phyloP scores from a whole-genome alignment of 2,329 filamentous ascomycete genomes.

The Alternaria hordeiaustralica region DNA sequence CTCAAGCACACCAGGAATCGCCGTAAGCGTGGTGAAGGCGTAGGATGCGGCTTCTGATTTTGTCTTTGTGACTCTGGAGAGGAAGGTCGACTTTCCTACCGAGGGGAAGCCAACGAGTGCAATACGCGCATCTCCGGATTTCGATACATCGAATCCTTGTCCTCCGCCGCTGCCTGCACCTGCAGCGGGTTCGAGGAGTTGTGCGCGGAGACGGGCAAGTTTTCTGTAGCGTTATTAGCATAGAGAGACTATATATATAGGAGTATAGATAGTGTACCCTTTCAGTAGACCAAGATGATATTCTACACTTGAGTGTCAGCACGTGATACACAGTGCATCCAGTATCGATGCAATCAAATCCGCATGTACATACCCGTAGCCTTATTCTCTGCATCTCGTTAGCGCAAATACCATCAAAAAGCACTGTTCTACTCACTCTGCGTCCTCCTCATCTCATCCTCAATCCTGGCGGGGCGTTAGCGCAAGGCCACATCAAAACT shows the following conservation, averaged over 20 bases:
- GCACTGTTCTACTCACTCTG: conserved; percentile 71
- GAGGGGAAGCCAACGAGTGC: conserved; percentile 98
- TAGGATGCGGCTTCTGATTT: conserved; percentile 96
- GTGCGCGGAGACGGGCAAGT: conserved; percentile 90
- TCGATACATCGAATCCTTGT: conserved; percentile 85
- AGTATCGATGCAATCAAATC: neutral
- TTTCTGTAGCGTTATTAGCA: conserved; percentile 66
- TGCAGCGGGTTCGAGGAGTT: conserved; percentile 87
- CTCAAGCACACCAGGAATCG: conserved; percentile 95
- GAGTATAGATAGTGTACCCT: conserved; percentile 64
- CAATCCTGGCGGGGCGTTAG: conserved; percentile 72
- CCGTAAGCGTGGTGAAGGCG: conserved; percentile 95
- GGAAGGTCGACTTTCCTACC: conserved; percentile 96
- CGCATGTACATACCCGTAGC: conserved; percentile 78
- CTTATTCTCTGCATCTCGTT: conserved; percentile 81
- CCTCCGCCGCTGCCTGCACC: conserved; percentile 80
- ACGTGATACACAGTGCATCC: conserved; percentile 30
- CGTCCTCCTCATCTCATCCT: conserved; percentile 99
- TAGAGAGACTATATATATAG: neutral
- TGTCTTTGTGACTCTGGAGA: conserved; percentile 99
- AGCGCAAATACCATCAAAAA: conserved; percentile 33
- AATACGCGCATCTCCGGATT: conserved; percentile 95
- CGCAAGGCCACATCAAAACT: conserved; percentile 34
- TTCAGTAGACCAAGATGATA: conserved; percentile 98
- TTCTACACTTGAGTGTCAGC: conserved; percentile 65